phyloP scores from a whole-genome alignment of 805 yeast genomes.

The Wickerhamiella spandovensis region DNA sequence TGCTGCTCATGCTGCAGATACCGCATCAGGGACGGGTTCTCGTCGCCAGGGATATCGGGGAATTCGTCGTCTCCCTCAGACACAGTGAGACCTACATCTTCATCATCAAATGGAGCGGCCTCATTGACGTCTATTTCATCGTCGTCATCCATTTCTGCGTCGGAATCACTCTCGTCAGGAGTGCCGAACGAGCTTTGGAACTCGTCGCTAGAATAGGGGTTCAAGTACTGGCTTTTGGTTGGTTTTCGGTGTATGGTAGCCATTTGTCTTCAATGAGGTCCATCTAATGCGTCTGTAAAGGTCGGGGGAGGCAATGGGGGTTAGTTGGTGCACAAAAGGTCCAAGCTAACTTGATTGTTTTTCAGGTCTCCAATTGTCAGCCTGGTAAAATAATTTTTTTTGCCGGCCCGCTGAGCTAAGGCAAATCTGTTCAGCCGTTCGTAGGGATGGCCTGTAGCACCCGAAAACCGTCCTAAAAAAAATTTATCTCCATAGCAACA shows the following conservation, averaged over 20 bases:
- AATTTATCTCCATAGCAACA: too few species aligned
- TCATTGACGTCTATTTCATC: slow-evolving; percentile 32
- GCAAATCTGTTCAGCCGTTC: too few species aligned
- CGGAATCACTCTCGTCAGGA: slow-evolving; percentile 1
- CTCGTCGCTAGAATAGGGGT: neutral
- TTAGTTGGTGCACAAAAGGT: neutral
- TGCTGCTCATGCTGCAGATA: neutral
- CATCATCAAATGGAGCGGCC: slow-evolving; percentile 31
- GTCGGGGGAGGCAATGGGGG: neutral
- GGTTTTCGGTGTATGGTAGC: neutral
- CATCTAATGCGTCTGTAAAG: neutral
- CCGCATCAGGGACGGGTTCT: slow-evolving; percentile 3
- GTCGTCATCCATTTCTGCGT: slow-evolving; percentile 20
- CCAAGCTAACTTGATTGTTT: neutral
- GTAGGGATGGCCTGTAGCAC: too few species aligned
- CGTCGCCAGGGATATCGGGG: neutral
- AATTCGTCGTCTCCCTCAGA: slow-evolving; percentile 49
- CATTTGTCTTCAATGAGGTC: neutral
- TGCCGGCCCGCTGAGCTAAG: neutral
- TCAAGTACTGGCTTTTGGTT: neutral
- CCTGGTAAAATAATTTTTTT: slow-evolving; percentile 1
- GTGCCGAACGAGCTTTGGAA: neutral
- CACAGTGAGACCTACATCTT: slow-evolving; percentile 24
- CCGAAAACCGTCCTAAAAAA: too few species aligned
- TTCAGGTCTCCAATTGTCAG: slow-evolving; percentile 1